Evolutionary conservation across 495 filamentous ascomycete genomes (phyloP), one percentile per base, ranked within the genome.

Genomic region (Lasiosphaeris hirsuta): DNA sequence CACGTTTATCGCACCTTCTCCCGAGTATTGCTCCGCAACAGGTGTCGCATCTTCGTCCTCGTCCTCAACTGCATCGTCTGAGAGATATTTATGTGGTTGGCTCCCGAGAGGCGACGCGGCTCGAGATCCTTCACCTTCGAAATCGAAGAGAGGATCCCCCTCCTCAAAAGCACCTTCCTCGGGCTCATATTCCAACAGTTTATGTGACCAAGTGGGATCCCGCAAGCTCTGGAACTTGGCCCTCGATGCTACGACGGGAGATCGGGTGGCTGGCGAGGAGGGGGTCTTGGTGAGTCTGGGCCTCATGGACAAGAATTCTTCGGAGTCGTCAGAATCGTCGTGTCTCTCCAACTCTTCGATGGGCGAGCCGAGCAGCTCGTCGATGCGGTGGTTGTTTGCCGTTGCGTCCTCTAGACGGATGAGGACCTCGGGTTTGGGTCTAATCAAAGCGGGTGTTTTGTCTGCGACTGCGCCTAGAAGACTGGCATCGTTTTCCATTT

Each of bases 291-390:
- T 40, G n/a, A 51, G 18, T 53, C 61, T 71, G 33, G 61, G 51
- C 30, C 51, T 54, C 58, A 73, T 73, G 1, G 70, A 66, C 4
- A 73, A 52, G 18, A 67, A 73, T 17, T 69, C 69, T 1, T 69
- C 63, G 13, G 67, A 58, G 62, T 60, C 45, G 57, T 64, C 45
- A 51, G 64, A 66, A 59, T 72, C 70, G 50, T 72, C 60, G 45
- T 64, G 61, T 50, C 18, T 51, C 48, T 47, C 66, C 14, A 54
- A 9, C 44, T 56, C 60, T 51, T 69, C 58, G 41, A 61, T 40
- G 4, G 61, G 61, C 1, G 67, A 55, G 9, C 61, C 63, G 13
- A 58, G 60, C 2, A 48, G 10, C 13, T 36, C 43, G 18, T 44
- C 42, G 5, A 11, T 19, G 36, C 36, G 19, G 10, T 8, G n/a